A percentile compares a stretch with the other conserved stretches of the same genome.
Evolutionary conservation across 2,329 filamentous ascomycete genomes (phyloP).

Genomic region (Coleophoma cylindrospora): DNA sequence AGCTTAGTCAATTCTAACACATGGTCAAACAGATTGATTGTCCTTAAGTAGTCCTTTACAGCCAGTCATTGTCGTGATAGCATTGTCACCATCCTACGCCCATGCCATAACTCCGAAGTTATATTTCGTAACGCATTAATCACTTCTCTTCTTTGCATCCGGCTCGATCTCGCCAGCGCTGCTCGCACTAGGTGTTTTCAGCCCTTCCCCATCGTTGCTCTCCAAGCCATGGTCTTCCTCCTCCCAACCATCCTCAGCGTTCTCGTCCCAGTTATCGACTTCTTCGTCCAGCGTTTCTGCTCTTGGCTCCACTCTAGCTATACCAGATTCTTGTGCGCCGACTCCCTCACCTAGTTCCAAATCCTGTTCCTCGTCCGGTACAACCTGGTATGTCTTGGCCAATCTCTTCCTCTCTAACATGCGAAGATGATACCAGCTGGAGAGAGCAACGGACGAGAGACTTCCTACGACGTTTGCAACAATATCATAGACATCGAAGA

Average conservation of each 20-base stretch:
- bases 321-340: constrained; percentile 57
- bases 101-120: constrained; percentile 3
- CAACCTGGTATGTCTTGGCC: constrained; percentile 65
- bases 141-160: constrained; percentile 25
- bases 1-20: too few relatives aligned
- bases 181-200: constrained; percentile 28
- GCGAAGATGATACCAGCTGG: constrained; percentile 88
- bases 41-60: too few relatives aligned
- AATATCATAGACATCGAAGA: constrained; percentile 78
- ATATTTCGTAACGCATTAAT: constrained; percentile 11
- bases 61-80: too few relatives aligned
- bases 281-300: constrained; percentile 64
- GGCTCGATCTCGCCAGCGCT: constrained; percentile 24
- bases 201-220: constrained; percentile 22
- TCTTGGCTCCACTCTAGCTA: constrained; percentile 37
- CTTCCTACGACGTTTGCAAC: constrained; percentile 83
- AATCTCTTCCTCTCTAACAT: constrained; percentile 86
- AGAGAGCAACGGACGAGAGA: constrained; percentile 64
- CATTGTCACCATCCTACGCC: neutral
- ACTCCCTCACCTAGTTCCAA: constrained; percentile 67
- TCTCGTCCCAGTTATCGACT: constrained; percentile 93
- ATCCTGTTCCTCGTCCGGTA: constrained; percentile 63
- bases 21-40: too few relatives aligned
- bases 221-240: constrained; percentile 40
- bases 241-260: constrained; percentile 59